Evolutionary conservation across 2,329 filamentous ascomycete species (phyloP), one percentile per base, ranked within the genome.

Genomic region (Drechmeria coniospora): DNA sequence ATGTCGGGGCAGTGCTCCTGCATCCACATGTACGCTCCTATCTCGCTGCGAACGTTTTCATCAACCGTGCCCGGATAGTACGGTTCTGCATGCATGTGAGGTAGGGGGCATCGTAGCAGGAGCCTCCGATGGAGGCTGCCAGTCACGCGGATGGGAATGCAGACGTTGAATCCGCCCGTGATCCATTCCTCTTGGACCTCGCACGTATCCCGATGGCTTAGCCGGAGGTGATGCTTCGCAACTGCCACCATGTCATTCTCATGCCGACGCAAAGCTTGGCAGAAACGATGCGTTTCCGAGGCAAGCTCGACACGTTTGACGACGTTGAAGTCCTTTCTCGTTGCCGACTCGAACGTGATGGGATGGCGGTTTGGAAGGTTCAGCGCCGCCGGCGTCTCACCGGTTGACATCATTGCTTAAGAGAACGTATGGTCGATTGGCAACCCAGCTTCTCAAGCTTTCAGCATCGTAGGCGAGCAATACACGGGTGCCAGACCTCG

Each of bases 1-100:
- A 38, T 29, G 24, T 29, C 20, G 2, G 35, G 33, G 23, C 35
- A 41, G 12, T 21, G 21, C 21, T 31, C 25, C 5, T 31, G 20
- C 21, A 31, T 24, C 29, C 29, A 31, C 10, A 23, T 21, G 13
- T 31, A 31, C 12, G 29, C 25, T 9, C 25, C 29, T 11, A 27
- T 17, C 21, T 31, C 29, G 8, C 19, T 15, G 18, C 29, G 25
- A 12, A 31, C 12, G 12, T 31, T 31, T 19, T 27, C 29, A 11
- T 29, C 27, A 3, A 32, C 4, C 10, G 19, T 27, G 15, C 31
- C 26, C 9, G 25, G 25, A 26, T 26, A 26, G 11, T 26, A 15
- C 25, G 10, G 25, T 15, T 26, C 25, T 10, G 25, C 25, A 11
- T 26, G 25, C 25, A 26, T 26, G 17, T 26, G 25, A 13, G 25